phyloP scores from a whole-genome alignment of 352 stramenopile genomes.

The Globisporangium irregulare region DNA sequence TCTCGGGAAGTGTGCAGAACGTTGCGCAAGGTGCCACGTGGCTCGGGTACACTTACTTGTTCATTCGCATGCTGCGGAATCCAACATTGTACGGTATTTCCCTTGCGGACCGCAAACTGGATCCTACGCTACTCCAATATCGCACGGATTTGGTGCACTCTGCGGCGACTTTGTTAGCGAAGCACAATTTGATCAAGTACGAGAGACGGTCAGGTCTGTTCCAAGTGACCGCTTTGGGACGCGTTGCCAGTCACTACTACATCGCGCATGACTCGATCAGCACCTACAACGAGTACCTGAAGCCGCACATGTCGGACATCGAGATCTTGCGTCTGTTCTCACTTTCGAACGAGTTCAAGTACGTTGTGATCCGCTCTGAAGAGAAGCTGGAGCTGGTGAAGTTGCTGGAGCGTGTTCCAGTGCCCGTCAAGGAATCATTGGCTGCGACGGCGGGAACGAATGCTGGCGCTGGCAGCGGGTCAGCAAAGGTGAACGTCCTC shows the following conservation, averaged over 20 bases:
- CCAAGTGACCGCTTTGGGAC: constrained; percentile 95
- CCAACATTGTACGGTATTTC: constrained; percentile 96
- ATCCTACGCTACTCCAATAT: constrained; percentile 94
- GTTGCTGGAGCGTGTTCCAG: constrained; percentile 96
- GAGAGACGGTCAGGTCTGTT: constrained; percentile 95
- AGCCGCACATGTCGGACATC: constrained; percentile 99
- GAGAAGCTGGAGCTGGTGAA: constrained; percentile 99
- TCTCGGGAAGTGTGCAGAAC: constrained; percentile 95
- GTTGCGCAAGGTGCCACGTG: constrained; percentile 95
- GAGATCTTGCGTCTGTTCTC: constrained; percentile 99
- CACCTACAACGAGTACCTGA: constrained; percentile 98
- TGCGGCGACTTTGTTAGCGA: constrained; percentile 94
- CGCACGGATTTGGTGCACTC: constrained; percentile 96
- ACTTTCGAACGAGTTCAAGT: constrained; percentile 98
- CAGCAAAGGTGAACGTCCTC: constrained; percentile 99
- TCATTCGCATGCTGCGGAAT: constrained; percentile 98
- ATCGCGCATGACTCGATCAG: constrained; percentile 98
- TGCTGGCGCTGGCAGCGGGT: constrained; percentile 53
- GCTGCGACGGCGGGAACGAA: constrained; percentile 39
- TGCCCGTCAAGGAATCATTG: constrained; percentile 97
- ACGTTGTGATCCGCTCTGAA: constrained; percentile 97
- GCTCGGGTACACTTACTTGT: constrained; percentile 99
- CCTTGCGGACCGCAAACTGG: constrained; percentile 80
- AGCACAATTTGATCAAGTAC: constrained; percentile 98
- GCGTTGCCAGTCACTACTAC: constrained; percentile 99